Conservation (phyloP, 129 eudicot genomes). For the Silybum marianum region DNA sequence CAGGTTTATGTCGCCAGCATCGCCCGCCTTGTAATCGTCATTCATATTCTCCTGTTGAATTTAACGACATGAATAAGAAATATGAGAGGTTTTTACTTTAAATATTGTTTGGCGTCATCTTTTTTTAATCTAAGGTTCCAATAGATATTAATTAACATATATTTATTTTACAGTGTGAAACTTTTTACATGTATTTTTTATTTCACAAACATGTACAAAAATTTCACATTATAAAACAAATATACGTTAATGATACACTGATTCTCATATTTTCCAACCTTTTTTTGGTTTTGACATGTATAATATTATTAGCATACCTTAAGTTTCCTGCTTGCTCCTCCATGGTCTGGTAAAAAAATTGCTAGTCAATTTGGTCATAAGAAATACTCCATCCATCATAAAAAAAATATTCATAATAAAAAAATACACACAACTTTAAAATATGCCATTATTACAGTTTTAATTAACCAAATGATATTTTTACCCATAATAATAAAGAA, state of each 20-base stretch:
- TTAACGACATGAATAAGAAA: neutral
- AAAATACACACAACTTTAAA: no score
- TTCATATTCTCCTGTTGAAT: constrained; percentile 32
- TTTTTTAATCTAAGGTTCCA: neutral
- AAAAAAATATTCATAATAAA: no score
- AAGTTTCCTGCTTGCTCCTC: constrained; percentile 46
- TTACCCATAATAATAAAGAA: no score
- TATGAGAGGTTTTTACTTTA: neutral
- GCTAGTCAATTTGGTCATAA: neutral
- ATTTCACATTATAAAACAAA: neutral
- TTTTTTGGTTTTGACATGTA: neutral
- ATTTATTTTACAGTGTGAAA: neutral
- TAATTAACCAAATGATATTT: no score
- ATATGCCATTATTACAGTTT: no score
- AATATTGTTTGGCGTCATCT: no score
- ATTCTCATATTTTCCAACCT: no score
- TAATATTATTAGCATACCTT: constrained; percentile 34
- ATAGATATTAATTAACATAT: neutral
- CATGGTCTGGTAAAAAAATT: constrained; percentile 15
- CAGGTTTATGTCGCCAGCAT: constrained; percentile 36
- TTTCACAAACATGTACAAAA: neutral
- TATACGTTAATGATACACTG: neutral
- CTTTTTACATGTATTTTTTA: neutral
- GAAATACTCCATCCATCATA: neutral
- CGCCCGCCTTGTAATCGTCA: constrained; percentile 10